Evolutionary conservation across 805 yeast species (phyloP).

Genomic region (Yarrowia divulgata): DNA sequence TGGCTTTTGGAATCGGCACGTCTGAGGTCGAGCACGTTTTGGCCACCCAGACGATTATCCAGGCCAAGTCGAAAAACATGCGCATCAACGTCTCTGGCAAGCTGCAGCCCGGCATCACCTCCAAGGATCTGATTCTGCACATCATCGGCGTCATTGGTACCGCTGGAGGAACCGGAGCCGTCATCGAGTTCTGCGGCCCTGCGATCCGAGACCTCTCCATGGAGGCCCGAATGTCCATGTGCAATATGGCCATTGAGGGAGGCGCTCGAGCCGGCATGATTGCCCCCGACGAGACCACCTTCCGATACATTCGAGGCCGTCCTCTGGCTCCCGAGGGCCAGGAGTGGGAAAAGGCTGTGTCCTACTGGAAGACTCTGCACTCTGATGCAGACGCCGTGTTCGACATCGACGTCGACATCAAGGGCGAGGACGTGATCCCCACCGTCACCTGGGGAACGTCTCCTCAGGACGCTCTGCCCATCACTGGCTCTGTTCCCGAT

Average conservation of each 20-base stretch:
- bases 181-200: slow-evolving; percentile 94
- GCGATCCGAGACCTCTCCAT: slow-evolving; percentile 89
- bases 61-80: slow-evolving; percentile 96
- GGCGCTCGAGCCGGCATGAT: slow-evolving; percentile 99
- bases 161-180: slow-evolving; percentile 98
- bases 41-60: slow-evolving; percentile 94
- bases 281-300: slow-evolving; percentile 90
- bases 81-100: slow-evolving; percentile 85
- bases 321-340: slow-evolving; percentile 94
- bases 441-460: slow-evolving; percentile 99
- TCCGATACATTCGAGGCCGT: slow-evolving; percentile 87
- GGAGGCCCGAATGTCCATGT: slow-evolving; percentile 99
- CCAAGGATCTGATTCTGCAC: slow-evolving; percentile 93
- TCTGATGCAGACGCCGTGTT: slow-evolving; percentile 91
- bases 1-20: slow-evolving; percentile 99
- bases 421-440: slow-evolving; percentile 87
- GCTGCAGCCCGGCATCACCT: slow-evolving; percentile 86
- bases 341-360: slow-evolving; percentile 93
- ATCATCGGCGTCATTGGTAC: slow-evolving; percentile 97
- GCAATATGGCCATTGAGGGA: slow-evolving; percentile 98
- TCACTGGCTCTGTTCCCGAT: slow-evolving; percentile 88
- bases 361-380: slow-evolving; percentile 87
- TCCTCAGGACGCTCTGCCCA: slow-evolving; percentile 98
- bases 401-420: slow-evolving; percentile 80
- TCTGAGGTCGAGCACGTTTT: slow-evolving; percentile 98